These are phyloP conservation scores for Trametes cingulata DNA, from an alignment of 768 basidiomycete genomes.

Conservation along the genomic window DNA sequence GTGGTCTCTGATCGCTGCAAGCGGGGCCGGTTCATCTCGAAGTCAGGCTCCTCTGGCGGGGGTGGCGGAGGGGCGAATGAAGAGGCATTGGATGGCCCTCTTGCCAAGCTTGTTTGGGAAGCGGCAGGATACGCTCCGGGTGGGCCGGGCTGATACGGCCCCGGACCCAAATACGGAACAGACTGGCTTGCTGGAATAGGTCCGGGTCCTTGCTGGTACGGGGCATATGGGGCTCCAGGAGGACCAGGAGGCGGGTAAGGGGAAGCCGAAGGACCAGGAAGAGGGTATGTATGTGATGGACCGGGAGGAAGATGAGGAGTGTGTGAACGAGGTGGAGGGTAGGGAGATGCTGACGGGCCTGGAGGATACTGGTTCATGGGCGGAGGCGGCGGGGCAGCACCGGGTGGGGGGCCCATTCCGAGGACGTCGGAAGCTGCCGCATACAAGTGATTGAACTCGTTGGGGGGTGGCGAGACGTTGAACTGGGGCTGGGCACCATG, in stretches of 20 bases:
- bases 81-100: conserved; percentile 19
- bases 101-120: conserved; percentile 12
- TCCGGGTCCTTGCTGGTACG: conserved; percentile 8
- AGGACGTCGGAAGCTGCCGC: conserved; percentile 80
- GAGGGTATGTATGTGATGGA: conserved; percentile 17
- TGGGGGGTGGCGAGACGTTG: conserved; percentile 13
- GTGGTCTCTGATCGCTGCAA: conserved; percentile 60
- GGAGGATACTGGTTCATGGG: conserved; percentile 22
- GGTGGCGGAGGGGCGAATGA: conserved; percentile 18
- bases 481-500: conserved; percentile 17
- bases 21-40: conserved; percentile 54
- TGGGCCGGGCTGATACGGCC: conserved; percentile 19
- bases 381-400: conserved; percentile 24
- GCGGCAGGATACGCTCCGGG: conserved; percentile 25
- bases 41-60: conserved; percentile 41
- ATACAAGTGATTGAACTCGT: conserved; percentile 60
- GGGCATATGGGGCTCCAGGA: conserved; percentile 6
- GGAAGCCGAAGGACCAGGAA: conserved; percentile 12
- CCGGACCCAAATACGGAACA: conserved; percentile 18
- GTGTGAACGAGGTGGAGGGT: conserved; percentile 15
- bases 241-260: conserved; percentile 13
- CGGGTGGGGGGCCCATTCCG: conserved; percentile 70
- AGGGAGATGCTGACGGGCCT: conserved; percentile 8
- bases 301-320: conserved; percentile 15
- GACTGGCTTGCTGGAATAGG: conserved; percentile 22